These are phyloP conservation scores for Apiospora arundinis DNA, from an alignment of 2,329 filamentous ascomycete genomes.

Conservation along the genomic window DNA sequence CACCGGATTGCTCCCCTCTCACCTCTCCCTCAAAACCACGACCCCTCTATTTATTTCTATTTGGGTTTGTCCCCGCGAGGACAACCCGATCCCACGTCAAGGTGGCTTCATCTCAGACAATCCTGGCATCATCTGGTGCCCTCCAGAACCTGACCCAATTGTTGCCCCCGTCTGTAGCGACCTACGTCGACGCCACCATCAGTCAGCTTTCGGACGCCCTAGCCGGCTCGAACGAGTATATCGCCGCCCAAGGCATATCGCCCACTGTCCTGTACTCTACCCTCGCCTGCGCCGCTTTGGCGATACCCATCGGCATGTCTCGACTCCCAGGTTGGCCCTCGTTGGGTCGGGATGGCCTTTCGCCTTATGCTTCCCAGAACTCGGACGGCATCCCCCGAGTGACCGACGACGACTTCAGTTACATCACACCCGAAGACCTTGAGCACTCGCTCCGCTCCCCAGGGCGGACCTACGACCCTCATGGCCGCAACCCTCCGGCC, in stretches of 20 bases:
- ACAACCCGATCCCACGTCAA: constrained; percentile 53
- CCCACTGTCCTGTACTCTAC: constrained; percentile 58
- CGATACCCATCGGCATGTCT: constrained; percentile 60
- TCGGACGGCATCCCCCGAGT: constrained; percentile 63
- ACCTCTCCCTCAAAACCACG: constrained; percentile 3
- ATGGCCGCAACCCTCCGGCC: constrained; percentile 39
- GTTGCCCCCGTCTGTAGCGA: constrained; percentile 53
- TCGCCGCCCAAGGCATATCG: constrained; percentile 58
- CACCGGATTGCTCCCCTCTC: constrained; percentile 17
- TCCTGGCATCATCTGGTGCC: constrained; percentile 68
- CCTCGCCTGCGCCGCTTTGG: constrained; percentile 54
- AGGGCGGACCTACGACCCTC: constrained; percentile 50
- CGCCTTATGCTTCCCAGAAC: constrained; percentile 57
- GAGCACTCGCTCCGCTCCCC: constrained; percentile 49
- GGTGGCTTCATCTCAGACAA: constrained; percentile 65
- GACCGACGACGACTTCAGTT: constrained; percentile 79
- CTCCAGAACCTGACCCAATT: constrained; percentile 63
- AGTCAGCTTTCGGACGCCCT: constrained; percentile 55
- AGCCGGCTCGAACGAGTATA: constrained; percentile 57
- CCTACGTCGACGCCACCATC: constrained; percentile 61
- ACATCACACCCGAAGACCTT: constrained; percentile 81
- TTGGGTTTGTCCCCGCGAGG: constrained; percentile 47
- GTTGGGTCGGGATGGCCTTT: constrained; percentile 51
- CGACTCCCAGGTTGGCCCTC: constrained; percentile 56
- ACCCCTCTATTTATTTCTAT: constrained; percentile 16